phyloP scores from a whole-genome alignment of 495 filamentous ascomycete genomes.

The Darksidea phi region DNA sequence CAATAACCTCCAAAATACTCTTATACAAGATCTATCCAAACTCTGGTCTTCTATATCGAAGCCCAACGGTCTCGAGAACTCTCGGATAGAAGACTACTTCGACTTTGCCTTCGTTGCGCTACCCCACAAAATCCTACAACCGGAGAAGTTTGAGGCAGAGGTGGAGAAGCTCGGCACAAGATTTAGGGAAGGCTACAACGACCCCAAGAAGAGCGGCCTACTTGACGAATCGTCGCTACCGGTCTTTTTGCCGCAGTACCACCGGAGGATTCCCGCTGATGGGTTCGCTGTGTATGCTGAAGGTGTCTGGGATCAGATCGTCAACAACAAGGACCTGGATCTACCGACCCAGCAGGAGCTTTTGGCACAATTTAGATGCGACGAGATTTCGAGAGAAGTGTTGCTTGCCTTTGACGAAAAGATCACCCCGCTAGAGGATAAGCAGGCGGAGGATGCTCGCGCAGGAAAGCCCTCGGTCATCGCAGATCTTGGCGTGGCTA shows the following conservation, averaged over 20 bases:
- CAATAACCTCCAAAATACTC: conserved; percentile 79
- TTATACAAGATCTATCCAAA: conserved; percentile 83
- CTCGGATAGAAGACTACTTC: conserved; percentile 92
- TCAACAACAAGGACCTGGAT: conserved; percentile 97
- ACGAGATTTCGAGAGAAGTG: conserved; percentile 89
- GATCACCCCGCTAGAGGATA: conserved; percentile 81
- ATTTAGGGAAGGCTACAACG: conserved; percentile 76
- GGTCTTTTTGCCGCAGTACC: conserved; percentile 90
- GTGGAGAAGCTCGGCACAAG: conserved; percentile 74
- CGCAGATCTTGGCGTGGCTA: conserved; percentile 70
- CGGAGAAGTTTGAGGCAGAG: conserved; percentile 83
- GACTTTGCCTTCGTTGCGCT: conserved; percentile 96
- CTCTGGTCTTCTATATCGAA: conserved; percentile 93
- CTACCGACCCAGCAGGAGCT: conserved; percentile 95
- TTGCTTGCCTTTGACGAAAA: conserved; percentile 77
- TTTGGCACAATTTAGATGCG: conserved; percentile 94
- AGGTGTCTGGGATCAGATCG: conserved; percentile 96
- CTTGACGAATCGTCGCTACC: conserved; percentile 68
- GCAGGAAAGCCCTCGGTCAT: conserved; percentile 70
- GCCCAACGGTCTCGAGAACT: conserved; percentile 80
- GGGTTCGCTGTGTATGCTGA: conserved; percentile 90
- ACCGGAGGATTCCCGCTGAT: conserved; percentile 92
- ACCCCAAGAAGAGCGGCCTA: conserved; percentile 50
- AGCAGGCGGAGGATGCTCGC: conserved; percentile 70
- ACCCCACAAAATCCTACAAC: conserved; percentile 94